Base-by-base conservation (phyloP, 2,329 filamentous ascomycete species). In the Alternaria arbusti region DNA sequence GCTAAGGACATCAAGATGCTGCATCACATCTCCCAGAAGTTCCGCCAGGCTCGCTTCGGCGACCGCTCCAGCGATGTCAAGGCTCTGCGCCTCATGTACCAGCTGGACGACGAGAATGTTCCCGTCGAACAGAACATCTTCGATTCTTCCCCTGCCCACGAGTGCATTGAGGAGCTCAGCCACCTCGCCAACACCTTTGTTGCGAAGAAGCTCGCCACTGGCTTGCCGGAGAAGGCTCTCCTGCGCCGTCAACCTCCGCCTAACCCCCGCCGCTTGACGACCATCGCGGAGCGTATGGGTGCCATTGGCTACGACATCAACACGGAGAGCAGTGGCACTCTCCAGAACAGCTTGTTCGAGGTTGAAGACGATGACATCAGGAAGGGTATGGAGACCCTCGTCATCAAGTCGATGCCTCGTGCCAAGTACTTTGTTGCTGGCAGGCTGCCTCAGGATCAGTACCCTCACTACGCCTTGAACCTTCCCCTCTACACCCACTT, bases 111-210 rank as follows among this genome's bases (percentile, higher is more conserved):
- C 72, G 96, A 99, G 85, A 98, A 98, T 80, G 93, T 97, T 57
- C 96, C 95, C 3, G 94, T 98, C 44, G 94, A 97, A 83, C 89
- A 93, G 79, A 99, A 98, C 83, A 92, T 99, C 68, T 99, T 98
- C 76, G 91, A 97, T 79, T 95, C 93, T 28, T 93, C 93, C 12
- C 86, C 90, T 10, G 93, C 94, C 3, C 93, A 96, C 67, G 95
- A 98, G 82, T 88, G 98, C 67, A 93, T 97, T 47, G 96, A 99
- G 80, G 96, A 99, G 83, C 85, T 99, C 57, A 91, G 93, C 83
- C 92, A 97, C 85, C 97, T 96, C 84, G 92, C 93, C 62, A 98
- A 99, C 79, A 87, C 89, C 51, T 91, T 93, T 77, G 91, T 99
- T 66, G 96, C 95, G 15, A 91, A 96, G 82, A 94, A 92, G 78